Evolutionary conservation across 106 monocot species (phyloP), one percentile per base, ranked within the genome.

Genomic region (Acorus calamus): DNA sequence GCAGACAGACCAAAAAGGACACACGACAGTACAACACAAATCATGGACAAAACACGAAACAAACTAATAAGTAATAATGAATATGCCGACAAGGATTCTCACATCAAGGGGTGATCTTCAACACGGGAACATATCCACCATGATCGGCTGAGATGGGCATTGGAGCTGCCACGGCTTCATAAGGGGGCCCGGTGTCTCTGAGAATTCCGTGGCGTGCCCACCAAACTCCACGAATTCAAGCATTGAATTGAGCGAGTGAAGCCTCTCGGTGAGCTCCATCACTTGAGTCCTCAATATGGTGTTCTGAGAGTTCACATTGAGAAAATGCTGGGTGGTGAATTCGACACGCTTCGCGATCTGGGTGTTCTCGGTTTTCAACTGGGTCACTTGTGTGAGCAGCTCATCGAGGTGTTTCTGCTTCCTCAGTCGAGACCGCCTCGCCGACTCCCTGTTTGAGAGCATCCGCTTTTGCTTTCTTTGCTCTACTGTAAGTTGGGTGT

Each of bases 361-460:
- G 3, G 10, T 54, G 68, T 89, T 93, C 70, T 75, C 83, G 43
- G 63, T 62, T 60, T 80, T 75, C 50, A 89, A 73, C 53, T 60
- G 66, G 2, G 80, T 72, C 28, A 55, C 64, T 44, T 85, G 55
- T 52, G 56, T 70, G 11, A 83, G 55, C 57, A 93, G 72, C 6
- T 81, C 81, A 43, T 79, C 80, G 62, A 93, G 49, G 57, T 77
- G 88, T 62, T 88, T 80, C 66, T 89, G 88, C 83, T 89, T 93
- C 66, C 76, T 70, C 83, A 78, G 72, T 55, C 88, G 69, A 5
- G 88, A 93, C 59, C 93, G 65, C 66, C 78, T 69, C 4, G 93
- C 93, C 2, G 93, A 88, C 66, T 93, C 88, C 50, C 88, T 47
- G 72, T 93, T 93, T 5, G 93, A 93, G n/a, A 83, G 56, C 85